Evolutionary conservation across 2,329 filamentous ascomycete genomes (phyloP).

Genomic region (Cladophialophora exuberans): DNA sequence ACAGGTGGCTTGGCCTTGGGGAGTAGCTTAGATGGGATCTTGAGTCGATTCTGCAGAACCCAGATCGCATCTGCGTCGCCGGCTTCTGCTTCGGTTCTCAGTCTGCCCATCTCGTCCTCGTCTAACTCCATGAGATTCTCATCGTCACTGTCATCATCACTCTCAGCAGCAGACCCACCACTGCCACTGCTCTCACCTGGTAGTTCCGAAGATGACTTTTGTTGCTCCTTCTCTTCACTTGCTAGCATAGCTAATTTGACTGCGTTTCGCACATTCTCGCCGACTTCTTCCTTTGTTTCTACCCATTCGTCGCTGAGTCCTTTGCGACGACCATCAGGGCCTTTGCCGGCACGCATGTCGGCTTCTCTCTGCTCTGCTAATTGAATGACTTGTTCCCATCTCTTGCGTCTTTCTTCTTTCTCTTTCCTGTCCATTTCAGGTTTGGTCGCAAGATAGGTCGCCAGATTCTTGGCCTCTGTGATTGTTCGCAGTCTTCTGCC

Average conservation of each 20-base stretch:
- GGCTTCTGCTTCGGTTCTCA: constrained; percentile 30
- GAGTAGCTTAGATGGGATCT: constrained; percentile 27
- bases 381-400: constrained; percentile 89
- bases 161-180: constrained; percentile 39
- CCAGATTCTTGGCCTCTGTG: constrained; percentile 90
- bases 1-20: constrained; percentile 31
- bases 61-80: constrained; percentile 33
- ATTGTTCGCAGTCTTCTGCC: constrained; percentile 88
- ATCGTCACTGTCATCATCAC: constrained; percentile 43
- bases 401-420: constrained; percentile 78
- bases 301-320: constrained; percentile 83
- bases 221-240: constrained; percentile 44
- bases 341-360: constrained; percentile 73
- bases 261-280: constrained; percentile 79
- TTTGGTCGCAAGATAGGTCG: constrained; percentile 92
- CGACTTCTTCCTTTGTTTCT: constrained; percentile 89
- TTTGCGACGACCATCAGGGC: constrained; percentile 57
- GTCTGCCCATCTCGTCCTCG: constrained; percentile 29
- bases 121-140: constrained; percentile 36
- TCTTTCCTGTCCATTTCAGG: constrained; percentile 97
- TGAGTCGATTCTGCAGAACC: constrained; percentile 35
- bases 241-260: constrained; percentile 74
- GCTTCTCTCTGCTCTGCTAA: constrained; percentile 80
- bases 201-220: constrained; percentile 42
- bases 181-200: constrained; percentile 43